A percentile compares a stretch with the other conserved stretches of the same genome.
phyloP scores from a whole-genome alignment of 129 eudicot genomes.

The Lonicera japonica region DNA sequence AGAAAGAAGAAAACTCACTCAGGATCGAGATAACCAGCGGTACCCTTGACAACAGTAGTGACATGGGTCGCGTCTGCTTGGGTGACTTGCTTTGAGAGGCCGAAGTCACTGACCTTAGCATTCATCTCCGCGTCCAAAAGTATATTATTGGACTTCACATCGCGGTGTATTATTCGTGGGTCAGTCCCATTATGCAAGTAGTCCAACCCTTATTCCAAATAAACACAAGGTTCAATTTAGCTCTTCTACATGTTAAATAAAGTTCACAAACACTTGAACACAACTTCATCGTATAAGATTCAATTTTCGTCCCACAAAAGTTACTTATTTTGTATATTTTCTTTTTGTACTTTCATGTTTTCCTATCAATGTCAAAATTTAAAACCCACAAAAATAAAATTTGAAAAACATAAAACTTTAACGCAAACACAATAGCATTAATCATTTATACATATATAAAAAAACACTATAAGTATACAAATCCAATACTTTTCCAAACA shows the following conservation, averaged over 20 bases:
- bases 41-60: conserved; percentile 80
- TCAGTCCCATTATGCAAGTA: conserved; percentile 81
- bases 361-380: too few relatives aligned
- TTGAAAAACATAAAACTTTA: too few relatives aligned
- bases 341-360: too few relatives aligned
- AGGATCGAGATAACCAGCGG: conserved; percentile 95
- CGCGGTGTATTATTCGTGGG: conserved; percentile 84
- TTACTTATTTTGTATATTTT: not conserved
- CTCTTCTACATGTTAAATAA: too few relatives aligned
- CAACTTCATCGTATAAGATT: not conserved
- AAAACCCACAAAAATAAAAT: too few relatives aligned
- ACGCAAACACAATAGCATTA: too few relatives aligned
- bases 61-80: conserved; percentile 73
- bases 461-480: too few relatives aligned
- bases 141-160: conserved; percentile 86
- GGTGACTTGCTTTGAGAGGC: conserved; percentile 70
- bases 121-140: conserved; percentile 71
- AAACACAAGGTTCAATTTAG: not conserved
- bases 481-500: too few relatives aligned
- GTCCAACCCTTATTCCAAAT: conserved; percentile 59
- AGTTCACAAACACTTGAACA: too few relatives aligned
- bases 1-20: conserved; percentile 41
- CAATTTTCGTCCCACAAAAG: conserved; percentile 1
- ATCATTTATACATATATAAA: too few relatives aligned
- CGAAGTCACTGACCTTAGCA: conserved; percentile 84